phyloP scores from a whole-genome alignment of 805 yeast genomes.

The Yarrowia sp. region DNA sequence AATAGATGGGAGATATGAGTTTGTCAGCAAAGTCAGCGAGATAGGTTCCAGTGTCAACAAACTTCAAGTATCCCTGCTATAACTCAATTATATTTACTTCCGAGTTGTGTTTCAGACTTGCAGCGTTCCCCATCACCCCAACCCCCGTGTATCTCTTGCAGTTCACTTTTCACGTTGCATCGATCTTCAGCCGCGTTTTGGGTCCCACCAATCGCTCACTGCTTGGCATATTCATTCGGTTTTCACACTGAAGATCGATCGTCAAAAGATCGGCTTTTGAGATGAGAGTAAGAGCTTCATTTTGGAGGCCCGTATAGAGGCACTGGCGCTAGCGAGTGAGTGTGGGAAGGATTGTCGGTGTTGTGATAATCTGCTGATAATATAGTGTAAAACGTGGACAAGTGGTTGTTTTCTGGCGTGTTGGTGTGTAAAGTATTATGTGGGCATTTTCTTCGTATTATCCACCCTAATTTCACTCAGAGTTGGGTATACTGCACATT shows the following conservation, averaged over 20 bases:
- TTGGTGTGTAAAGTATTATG: background rate
- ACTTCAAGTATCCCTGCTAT: background rate
- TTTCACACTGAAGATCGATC: background rate
- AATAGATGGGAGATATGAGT: background rate
- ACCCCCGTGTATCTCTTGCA: background rate
- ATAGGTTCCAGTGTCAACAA: background rate
- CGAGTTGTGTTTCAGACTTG: no score
- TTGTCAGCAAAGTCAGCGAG: background rate
- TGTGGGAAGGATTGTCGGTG: no score
- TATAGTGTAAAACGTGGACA: background rate
- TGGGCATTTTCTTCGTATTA: background rate
- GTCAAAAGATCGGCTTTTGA: background rate
- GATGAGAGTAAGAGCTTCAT: no score
- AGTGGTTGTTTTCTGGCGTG: background rate
- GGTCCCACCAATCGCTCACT: background rate
- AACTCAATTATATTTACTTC: background rate
- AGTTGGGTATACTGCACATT: background rate
- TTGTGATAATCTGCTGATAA: background rate
- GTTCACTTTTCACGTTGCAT: background rate
- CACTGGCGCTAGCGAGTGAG: no score
- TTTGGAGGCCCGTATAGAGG: no score
- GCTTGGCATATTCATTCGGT: background rate
- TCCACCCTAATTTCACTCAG: background rate
- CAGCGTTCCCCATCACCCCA: no score
- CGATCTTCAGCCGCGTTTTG: background rate